Percentiles rank a stretch among this genome's conserved stretches.
These are phyloP conservation scores for Solioccasus polychromus DNA, from an alignment of 768 basidiomycete genomes.

Conservation along the genomic window DNA sequence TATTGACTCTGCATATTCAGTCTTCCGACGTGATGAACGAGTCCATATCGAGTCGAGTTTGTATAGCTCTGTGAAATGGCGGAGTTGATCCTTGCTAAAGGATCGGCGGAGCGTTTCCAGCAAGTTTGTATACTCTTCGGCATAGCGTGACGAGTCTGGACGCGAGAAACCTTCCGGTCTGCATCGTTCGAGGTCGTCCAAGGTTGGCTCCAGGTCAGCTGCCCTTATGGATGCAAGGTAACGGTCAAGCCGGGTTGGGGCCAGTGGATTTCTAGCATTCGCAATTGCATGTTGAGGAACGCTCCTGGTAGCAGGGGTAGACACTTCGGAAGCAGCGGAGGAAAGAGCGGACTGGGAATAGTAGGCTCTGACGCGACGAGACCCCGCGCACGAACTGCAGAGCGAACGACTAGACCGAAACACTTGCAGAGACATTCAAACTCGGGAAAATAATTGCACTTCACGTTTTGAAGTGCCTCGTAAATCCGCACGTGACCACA, in stretches of 20 bases:
- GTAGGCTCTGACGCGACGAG: constrained; percentile 17
- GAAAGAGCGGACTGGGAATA: constrained; percentile 26
- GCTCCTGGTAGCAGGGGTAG: constrained; percentile 4
- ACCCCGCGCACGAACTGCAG: constrained; percentile 14
- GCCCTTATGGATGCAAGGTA: constrained; percentile 55
- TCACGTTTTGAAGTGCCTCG: neutral
- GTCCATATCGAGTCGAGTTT: constrained; percentile 36
- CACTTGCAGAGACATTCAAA: constrained; percentile 20
- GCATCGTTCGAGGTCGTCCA: constrained; percentile 61
- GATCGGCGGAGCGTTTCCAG: constrained; percentile 53
- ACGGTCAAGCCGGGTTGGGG: constrained; percentile 47
- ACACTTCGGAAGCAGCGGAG: constrained; percentile 3
- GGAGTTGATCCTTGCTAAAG: constrained; percentile 63
- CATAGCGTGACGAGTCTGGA: constrained; percentile 46
- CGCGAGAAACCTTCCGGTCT: constrained; percentile 42
- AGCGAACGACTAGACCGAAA: constrained; percentile 18
- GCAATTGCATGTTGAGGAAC: constrained; percentile 1
- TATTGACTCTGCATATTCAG: constrained; percentile 45
- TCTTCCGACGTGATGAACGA: constrained; percentile 36
- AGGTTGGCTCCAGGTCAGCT: constrained; percentile 44
- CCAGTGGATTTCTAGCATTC: constrained; percentile 29
- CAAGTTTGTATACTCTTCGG: constrained; percentile 50
- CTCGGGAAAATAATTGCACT: too few relatives aligned
- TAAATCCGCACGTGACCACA: constrained; percentile 17
- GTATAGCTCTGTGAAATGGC: constrained; percentile 49